phyloP scores from a whole-genome alignment of 2,329 filamentous ascomycete genomes.

The Xylaria sp. region DNA sequence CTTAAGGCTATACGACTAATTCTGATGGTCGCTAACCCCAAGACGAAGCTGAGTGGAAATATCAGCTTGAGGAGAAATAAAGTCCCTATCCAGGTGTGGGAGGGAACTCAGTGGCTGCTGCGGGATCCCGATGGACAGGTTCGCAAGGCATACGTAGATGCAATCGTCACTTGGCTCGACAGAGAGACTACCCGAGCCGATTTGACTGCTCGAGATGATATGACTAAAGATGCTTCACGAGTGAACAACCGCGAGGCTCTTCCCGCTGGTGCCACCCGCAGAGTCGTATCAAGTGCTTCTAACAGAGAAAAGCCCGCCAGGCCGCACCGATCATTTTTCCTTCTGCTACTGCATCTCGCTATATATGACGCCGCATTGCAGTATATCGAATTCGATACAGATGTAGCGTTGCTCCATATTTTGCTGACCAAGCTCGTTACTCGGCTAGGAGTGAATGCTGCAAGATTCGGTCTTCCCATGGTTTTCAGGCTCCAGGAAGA shows the following conservation, averaged over 20 bases:
- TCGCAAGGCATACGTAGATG: conserved; percentile 85
- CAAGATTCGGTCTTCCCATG: conserved; percentile 85
- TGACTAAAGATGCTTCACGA: conserved; percentile 57
- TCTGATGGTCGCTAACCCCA: conserved; percentile 80
- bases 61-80: conserved; percentile 76
- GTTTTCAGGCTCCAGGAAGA: conserved; percentile 89
- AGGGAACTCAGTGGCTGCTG: conserved; percentile 94
- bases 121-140: conserved; percentile 82
- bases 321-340: conserved; percentile 73
- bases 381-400: conserved; percentile 75
- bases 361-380: conserved; percentile 91
- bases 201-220: conserved; percentile 69
- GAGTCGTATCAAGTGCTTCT: conserved; percentile 76
- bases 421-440: conserved; percentile 79
- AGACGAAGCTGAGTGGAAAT: conserved; percentile 67
- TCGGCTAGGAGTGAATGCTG: conserved; percentile 84
- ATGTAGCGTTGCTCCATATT: conserved; percentile 81
- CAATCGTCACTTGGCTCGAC: conserved; percentile 84
- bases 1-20: conserved; percentile 85
- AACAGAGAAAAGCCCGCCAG: conserved; percentile 67
- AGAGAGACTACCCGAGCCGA: conserved; percentile 79
- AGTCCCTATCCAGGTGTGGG: conserved; percentile 87
- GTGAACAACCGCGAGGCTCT: conserved; percentile 56
- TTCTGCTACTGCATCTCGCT: conserved; percentile 84
- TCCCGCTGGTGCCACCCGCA: conserved; percentile 62